Conservation (phyloP, 805 yeast genomes). For the Wickerhamomyces bovis region DNA sequence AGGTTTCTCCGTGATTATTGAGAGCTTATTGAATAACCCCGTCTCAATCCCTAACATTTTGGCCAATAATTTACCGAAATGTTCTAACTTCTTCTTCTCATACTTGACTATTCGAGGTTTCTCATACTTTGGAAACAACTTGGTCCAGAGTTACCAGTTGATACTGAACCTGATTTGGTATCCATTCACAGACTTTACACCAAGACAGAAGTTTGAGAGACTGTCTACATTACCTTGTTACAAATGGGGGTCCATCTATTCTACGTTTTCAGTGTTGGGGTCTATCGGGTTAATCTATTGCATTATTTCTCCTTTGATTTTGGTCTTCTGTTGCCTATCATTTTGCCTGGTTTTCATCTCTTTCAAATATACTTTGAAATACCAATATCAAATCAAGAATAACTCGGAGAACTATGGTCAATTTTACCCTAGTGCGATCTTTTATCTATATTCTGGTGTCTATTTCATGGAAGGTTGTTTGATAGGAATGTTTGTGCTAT, state of each 20-base stretch:
- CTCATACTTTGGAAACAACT: conserved; percentile 65
- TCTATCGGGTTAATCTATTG: conserved; percentile 76
- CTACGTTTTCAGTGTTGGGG: conserved; percentile 70
- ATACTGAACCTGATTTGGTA: conserved; percentile 31
- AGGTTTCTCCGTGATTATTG: conserved; percentile 59
- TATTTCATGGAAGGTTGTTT: conserved; percentile 77
- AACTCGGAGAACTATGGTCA: conserved; percentile 62
- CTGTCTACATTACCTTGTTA: conserved; percentile 39
- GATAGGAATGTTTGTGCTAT: conserved; percentile 67
- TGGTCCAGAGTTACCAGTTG: conserved; percentile 55
- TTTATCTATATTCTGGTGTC: conserved; percentile 74
- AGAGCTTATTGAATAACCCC: conserved; percentile 61
- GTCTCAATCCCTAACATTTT: conserved; percentile 63
- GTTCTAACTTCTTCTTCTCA: conserved; percentile 81
- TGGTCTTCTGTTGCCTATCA: conserved; percentile 52
- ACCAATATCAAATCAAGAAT: conserved; percentile 45
- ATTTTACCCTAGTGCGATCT: conserved; percentile 66
- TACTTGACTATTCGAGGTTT: conserved; percentile 71
- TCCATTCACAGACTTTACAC: conserved; percentile 45
- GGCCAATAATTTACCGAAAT: conserved; percentile 77
- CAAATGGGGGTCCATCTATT: conserved; percentile 75
- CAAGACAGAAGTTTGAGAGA: conserved; percentile 48
- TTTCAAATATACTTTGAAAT: conserved; percentile 62
- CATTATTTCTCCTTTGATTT: conserved; percentile 72
- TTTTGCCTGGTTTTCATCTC: conserved; percentile 55